These are phyloP conservation scores for Colletotrichum musae DNA, from an alignment of 2,329 filamentous ascomycete species.

Conservation along the genomic window DNA sequence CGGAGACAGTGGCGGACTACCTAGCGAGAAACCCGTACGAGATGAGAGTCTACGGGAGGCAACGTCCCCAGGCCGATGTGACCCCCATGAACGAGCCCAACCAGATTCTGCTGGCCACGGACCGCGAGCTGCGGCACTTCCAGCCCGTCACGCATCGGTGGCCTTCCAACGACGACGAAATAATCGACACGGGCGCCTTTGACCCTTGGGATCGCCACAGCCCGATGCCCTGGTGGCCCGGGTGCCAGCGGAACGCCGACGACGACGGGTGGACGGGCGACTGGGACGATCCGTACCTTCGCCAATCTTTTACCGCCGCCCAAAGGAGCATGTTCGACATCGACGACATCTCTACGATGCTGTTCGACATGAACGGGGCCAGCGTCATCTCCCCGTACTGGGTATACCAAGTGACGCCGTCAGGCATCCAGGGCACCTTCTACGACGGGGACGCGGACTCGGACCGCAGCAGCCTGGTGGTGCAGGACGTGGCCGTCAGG, in stretches of 20 bases:
- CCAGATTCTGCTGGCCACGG: conserved; percentile 30
- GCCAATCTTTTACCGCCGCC: not conserved
- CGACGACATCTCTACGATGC: not conserved
- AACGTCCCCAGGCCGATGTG: no score
- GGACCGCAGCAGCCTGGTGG: no score
- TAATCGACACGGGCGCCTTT: not conserved
- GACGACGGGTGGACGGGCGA: not conserved
- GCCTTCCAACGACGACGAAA: no score
- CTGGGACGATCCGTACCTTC: not conserved
- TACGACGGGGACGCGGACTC: no score
- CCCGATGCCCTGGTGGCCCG: conserved; percentile 36
- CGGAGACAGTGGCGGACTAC: not conserved
- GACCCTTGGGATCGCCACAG: conserved; percentile 24
- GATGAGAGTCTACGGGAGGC: conserved; percentile 21
- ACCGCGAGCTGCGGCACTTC: conserved; percentile 9
- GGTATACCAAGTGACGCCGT: no score
- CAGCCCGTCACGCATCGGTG: conserved; percentile 4
- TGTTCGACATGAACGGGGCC: not conserved
- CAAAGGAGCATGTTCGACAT: no score
- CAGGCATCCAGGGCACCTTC: no score
- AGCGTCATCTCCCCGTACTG: no score
- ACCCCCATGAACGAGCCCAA: not conserved
- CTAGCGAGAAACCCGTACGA: not conserved
- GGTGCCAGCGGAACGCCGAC: not conserved
- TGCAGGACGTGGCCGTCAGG: no score